These are phyloP conservation scores for Kernera saxatilis DNA, from an alignment of 345 rosid species.

Conservation along the genomic window DNA sequence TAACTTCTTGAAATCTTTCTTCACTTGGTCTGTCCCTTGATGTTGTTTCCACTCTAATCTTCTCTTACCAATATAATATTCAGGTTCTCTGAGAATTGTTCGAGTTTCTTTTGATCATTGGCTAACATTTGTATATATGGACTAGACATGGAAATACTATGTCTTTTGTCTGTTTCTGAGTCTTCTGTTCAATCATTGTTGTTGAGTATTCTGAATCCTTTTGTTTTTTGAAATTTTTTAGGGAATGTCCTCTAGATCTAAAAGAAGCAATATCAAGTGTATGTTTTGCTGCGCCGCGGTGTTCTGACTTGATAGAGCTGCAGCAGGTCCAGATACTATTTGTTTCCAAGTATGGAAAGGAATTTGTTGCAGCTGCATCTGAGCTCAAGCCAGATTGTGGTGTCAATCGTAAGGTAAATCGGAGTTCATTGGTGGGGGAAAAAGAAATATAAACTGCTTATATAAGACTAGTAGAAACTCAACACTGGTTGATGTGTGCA, in stretches of 20 bases:
- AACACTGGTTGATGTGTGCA: neutral
- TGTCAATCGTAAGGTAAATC: slow-evolving; percentile 85
- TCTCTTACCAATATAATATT: too few relatives aligned
- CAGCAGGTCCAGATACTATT: slow-evolving; percentile 86
- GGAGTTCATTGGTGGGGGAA: neutral
- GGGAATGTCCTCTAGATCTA: slow-evolving; percentile 96
- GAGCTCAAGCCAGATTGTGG: slow-evolving; percentile 96
- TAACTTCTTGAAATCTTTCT: neutral
- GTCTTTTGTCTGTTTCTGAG: neutral
- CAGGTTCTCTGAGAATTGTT: too few relatives aligned
- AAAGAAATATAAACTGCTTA: neutral
- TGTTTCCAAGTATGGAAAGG: slow-evolving; percentile 79
- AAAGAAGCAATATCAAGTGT: slow-evolving; percentile 93
- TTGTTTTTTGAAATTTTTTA: slow-evolving; percentile 10
- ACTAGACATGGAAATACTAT: neutral
- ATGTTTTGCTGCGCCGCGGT: slow-evolving; percentile 98
- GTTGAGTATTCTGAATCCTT: neutral
- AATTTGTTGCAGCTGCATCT: slow-evolving; percentile 84
- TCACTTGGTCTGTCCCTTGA: too few relatives aligned
- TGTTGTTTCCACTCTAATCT: too few relatives aligned
- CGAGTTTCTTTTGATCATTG: too few relatives aligned
- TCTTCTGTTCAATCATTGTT: neutral
- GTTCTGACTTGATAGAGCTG: slow-evolving; percentile 89
- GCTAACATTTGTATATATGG: too few relatives aligned
- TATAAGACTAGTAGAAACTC: neutral